Evolutionary conservation across 352 stramenopile genomes (phyloP).

Genomic region (Globisporangium perplexum): DNA sequence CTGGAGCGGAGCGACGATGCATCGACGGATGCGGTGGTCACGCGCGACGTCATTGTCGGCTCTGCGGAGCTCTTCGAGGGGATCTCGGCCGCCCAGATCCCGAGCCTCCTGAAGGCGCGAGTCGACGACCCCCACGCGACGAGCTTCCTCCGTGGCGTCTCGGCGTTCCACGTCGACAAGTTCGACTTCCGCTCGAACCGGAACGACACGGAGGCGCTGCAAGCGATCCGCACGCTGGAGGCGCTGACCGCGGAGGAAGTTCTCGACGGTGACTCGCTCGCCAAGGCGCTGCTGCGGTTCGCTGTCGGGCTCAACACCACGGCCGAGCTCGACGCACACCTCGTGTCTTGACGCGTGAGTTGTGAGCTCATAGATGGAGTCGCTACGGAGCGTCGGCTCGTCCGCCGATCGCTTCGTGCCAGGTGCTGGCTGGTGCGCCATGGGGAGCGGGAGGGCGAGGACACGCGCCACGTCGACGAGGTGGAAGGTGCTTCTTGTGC

Average conservation of each 20-base stretch:
- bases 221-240: background rate
- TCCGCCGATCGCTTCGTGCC: too few species aligned
- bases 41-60: slow-evolving; percentile 9
- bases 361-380: too few species aligned
- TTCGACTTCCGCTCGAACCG: slow-evolving; percentile 3
- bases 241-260: slow-evolving; percentile 3
- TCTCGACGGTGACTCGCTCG: slow-evolving; percentile 6
- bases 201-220: slow-evolving; percentile 1
- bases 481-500: too few species aligned
- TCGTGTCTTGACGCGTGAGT: background rate
- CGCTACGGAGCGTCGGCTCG: too few species aligned
- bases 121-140: background rate
- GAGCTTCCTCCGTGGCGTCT: slow-evolving; percentile 3
- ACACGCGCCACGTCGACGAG: too few species aligned
- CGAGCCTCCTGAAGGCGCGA: slow-evolving; percentile 14
- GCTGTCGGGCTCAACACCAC: slow-evolving; percentile 6
- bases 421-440: too few species aligned
- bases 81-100: slow-evolving; percentile 9
- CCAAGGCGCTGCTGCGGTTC: slow-evolving; percentile 11
- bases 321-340: slow-evolving; percentile 9
- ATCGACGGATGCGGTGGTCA: background rate
- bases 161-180: slow-evolving; percentile 9
- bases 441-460: too few species aligned
- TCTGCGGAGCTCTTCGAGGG: slow-evolving; percentile 17
- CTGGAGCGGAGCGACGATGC: slow-evolving; percentile 1